Base-by-base conservation (phyloP, 331 rosid species). In the Pyrus hybrid region DNA sequence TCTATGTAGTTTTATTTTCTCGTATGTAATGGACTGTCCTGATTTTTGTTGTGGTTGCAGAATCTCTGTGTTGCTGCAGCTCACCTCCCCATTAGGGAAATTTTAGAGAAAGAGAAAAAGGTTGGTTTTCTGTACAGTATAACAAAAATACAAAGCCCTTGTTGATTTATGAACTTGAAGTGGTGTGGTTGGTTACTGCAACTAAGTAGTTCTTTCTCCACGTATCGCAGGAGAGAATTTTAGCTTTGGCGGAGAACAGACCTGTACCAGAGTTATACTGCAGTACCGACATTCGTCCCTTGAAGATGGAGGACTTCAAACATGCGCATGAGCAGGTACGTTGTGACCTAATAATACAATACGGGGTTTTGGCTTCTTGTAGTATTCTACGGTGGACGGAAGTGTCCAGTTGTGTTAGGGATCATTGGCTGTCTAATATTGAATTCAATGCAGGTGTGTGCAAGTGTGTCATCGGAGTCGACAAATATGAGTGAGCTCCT, bases 391-490 rank as follows among this genome's bases (percentile, higher is more conserved):
- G 1, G 35, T 43, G 33, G 20, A 3, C 12, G n/a, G 60, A 8
- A 8, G 22, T 18, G 58, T 53, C 17, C 22, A 3, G 16, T 66
- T 21, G 23, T 25, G 13, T 58, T 61, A 1, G 4, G 35, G 66
- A 7, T 3, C 12, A 11, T 69, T 77, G 53, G n/a, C 51, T 1
- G 43, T 6, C 14, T 71, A 32, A 54, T 9, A 13, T 33, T 57
- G 67, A 72, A 35, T 20, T 72, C 4, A 30, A 30, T 79, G 80
- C n/a, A 95, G 99, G 99, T 95, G 18, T 92, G 99, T 73, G 99
- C 99, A 7, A 95, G 99, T 8, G 99, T 95, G 73, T 95, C 99
- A 5, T 88, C 97, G 1, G 99, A 95, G 62, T 95, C 99, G 1
- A 84, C 85, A 11, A 95, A 95, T 72, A 95, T 95, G 99, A 95